phyloP scores from a whole-genome alignment of 2,329 filamentous ascomycete genomes.

The Calonectria fujianensis region DNA sequence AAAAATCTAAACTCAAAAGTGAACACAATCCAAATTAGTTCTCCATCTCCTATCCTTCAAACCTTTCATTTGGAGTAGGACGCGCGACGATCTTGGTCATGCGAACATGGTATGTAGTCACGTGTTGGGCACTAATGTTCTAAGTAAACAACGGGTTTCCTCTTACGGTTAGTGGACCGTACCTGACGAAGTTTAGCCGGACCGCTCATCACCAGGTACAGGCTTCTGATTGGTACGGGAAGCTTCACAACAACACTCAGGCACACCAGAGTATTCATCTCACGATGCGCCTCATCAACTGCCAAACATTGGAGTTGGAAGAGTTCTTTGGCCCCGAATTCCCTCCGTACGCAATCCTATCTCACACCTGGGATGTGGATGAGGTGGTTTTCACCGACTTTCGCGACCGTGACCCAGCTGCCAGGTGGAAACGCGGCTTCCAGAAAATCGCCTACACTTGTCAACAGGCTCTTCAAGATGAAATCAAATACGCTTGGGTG shows the following conservation, averaged over 20 bases:
- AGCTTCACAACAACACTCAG: neutral
- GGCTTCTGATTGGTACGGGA: neutral
- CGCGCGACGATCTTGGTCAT: too few species aligned
- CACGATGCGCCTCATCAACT: neutral
- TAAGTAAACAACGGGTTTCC: neutral
- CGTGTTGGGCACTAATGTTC: neutral
- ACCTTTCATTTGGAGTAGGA: neutral
- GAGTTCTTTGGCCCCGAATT: conserved; percentile 2
- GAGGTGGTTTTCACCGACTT: conserved; percentile 28
- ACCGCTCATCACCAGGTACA: neutral
- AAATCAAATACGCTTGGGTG: conserved; percentile 32
- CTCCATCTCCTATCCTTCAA: neutral
- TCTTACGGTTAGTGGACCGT: neutral
- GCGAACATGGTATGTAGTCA: neutral
- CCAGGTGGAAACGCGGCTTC: conserved; percentile 19
- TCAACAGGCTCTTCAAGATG: conserved; percentile 6
- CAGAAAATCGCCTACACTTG: conserved; percentile 23
- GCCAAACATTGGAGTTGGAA: neutral
- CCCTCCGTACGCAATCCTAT: conserved; percentile 29
- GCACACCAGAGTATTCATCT: neutral
- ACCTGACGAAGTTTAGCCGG: neutral
- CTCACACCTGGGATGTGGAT: conserved; percentile 34
- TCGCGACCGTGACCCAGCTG: neutral
- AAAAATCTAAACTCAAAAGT: neutral
- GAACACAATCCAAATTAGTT: neutral